Evolutionary conservation across 352 stramenopile species (phyloP).

Genomic region (Globisporangium apiculatum): DNA sequence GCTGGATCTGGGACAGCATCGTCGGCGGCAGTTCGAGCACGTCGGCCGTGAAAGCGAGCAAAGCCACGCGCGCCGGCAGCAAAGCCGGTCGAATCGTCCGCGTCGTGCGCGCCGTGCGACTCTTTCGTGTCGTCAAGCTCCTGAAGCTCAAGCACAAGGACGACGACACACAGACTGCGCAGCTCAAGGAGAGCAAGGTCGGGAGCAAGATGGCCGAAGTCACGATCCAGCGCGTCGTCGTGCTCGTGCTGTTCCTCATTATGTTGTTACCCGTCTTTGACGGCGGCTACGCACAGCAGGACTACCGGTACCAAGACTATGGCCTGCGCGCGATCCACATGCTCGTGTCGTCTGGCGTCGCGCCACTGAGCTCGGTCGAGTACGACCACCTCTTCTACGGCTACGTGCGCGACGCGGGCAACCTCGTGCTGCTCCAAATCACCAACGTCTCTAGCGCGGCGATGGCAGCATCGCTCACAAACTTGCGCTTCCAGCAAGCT

Average conservation of each 20-base stretch:
- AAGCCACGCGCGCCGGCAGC: slow-evolving; percentile 59
- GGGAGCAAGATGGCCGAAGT: slow-evolving; percentile 87
- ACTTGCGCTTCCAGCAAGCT: slow-evolving; percentile 40
- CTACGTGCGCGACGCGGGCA: slow-evolving; percentile 55
- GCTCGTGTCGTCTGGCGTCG: slow-evolving; percentile 45
- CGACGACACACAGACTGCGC: slow-evolving; percentile 18
- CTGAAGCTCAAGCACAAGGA: slow-evolving; percentile 81
- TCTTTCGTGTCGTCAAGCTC: slow-evolving; percentile 85
- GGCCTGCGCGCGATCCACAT: slow-evolving; percentile 72
- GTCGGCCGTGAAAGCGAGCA: slow-evolving; percentile 60
- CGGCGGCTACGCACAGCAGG: slow-evolving; percentile 61
- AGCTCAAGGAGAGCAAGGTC: slow-evolving; percentile 84
- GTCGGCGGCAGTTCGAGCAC: slow-evolving; percentile 38
- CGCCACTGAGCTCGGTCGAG: slow-evolving; percentile 27
- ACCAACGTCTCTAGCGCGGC: slow-evolving; percentile 39
- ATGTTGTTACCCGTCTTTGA: slow-evolving; percentile 87
- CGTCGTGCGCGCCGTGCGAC: slow-evolving; percentile 68
- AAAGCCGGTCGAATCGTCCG: slow-evolving; percentile 84
- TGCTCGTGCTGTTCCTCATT: slow-evolving; percentile 86
- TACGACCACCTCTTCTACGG: slow-evolving; percentile 52
- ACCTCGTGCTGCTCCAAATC: slow-evolving; percentile 50
- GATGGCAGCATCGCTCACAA: slow-evolving; percentile 23
- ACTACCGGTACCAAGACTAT: slow-evolving; percentile 85
- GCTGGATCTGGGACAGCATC: slow-evolving; percentile 73
- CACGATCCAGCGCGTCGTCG: slow-evolving; percentile 78